phyloP scores from a whole-genome alignment of 2,329 filamentous ascomycete genomes.

The Colletotrichum abscissum region DNA sequence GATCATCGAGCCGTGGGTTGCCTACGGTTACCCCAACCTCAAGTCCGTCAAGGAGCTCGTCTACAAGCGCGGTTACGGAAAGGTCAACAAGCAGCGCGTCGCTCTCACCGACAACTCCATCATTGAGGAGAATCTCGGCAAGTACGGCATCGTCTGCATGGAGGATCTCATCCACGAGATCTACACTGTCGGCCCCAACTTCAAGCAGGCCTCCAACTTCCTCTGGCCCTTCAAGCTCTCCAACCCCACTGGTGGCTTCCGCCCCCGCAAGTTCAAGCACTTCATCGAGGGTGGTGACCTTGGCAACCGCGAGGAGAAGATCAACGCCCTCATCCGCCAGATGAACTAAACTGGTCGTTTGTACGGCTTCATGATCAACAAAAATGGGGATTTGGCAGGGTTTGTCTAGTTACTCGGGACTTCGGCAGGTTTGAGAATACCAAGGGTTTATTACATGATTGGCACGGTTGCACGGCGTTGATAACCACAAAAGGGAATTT shows the following conservation, averaged over 20 bases:
- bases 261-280: constrained; percentile 97
- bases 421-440: constrained; percentile 38
- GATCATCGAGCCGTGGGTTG: constrained; percentile 98
- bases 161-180: constrained; percentile 99
- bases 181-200: constrained; percentile 98
- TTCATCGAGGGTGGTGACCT: constrained; percentile 98
- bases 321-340: constrained; percentile 95
- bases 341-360: constrained; percentile 81
- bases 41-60: constrained; percentile 99
- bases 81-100: constrained; percentile 98
- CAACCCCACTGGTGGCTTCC: constrained; percentile 98
- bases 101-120: constrained; percentile 97
- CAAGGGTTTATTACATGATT: constrained; percentile 35
- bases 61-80: constrained; percentile 99
- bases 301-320: constrained; percentile 98
- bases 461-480: constrained; percentile 50
- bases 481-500: constrained; percentile 41
- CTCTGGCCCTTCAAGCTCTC: constrained; percentile 99
- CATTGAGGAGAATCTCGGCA: constrained; percentile 95
- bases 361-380: constrained; percentile 31
- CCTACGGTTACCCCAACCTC: constrained; percentile 99
- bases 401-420: constrained; percentile 42
- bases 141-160: constrained; percentile 99
- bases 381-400: constrained; percentile 41
- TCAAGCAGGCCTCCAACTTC: constrained; percentile 99